phyloP scores from a whole-genome alignment of 768 basidiomycete species.

The Cyclocybe cylindracea region DNA sequence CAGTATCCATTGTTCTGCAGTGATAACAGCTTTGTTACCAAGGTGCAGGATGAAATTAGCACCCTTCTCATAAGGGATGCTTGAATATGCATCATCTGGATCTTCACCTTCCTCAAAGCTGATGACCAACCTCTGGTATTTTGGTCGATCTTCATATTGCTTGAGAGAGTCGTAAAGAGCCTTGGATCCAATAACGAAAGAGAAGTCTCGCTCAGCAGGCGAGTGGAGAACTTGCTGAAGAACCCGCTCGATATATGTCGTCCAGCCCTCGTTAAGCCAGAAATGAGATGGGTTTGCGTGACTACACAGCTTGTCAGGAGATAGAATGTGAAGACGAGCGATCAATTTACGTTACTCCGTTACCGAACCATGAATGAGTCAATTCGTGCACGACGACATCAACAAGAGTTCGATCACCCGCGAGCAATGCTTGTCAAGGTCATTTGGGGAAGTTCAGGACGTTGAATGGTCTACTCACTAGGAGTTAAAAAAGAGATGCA shows the following conservation, averaged over 20 bases:
- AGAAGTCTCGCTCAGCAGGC: slow-evolving; percentile 77
- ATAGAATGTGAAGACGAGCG: background rate
- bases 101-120: slow-evolving; percentile 73
- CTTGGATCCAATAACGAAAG: slow-evolving; percentile 76
- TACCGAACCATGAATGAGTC: slow-evolving; percentile 92
- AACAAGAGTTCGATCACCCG: slow-evolving; percentile 84
- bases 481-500: slow-evolving; percentile 89
- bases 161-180: slow-evolving; percentile 71
- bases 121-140: slow-evolving; percentile 81
- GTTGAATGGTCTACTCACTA: slow-evolving; percentile 43
- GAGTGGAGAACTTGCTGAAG: slow-evolving; percentile 70
- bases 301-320: slow-evolving; percentile 24
- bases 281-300: slow-evolving; percentile 78
- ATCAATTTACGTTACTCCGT: slow-evolving; percentile 67
- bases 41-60: slow-evolving; percentile 85
- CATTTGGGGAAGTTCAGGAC: background rate
- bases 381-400: slow-evolving; percentile 90
- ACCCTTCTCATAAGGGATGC: slow-evolving; percentile 88
- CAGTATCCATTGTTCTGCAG: background rate
- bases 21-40: slow-evolving; percentile 41
- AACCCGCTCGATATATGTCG: slow-evolving; percentile 88
- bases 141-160: slow-evolving; percentile 57
- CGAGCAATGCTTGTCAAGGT: slow-evolving; percentile 60
- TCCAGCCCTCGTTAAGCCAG: slow-evolving; percentile 94
- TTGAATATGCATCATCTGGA: slow-evolving; percentile 74